Evolutionary conservation across 2,329 filamentous ascomycete species (phyloP).

Genomic region (Fusarium nelsonii): DNA sequence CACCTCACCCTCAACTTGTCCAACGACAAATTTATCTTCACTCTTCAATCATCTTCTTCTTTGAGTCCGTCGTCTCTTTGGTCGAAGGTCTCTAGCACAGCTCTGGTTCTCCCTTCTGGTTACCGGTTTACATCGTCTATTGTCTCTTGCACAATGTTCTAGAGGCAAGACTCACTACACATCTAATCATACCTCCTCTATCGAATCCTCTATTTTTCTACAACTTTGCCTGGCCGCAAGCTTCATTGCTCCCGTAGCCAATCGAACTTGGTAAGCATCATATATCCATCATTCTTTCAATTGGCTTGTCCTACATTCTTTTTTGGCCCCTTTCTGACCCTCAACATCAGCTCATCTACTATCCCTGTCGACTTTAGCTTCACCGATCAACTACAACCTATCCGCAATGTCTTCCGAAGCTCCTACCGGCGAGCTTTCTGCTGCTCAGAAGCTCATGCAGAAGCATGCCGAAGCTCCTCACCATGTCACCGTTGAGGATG

Average conservation of each 20-base stretch:
- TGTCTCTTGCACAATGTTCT: conserved; percentile 57
- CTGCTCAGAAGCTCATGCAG: conserved; percentile 73
- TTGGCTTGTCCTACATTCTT: no score
- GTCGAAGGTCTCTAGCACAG: conserved; percentile 51
- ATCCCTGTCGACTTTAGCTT: conserved; percentile 21
- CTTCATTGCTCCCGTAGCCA: conserved; percentile 44
- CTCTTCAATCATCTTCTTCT: conserved; percentile 45
- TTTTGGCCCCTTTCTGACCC: conserved; percentile 29
- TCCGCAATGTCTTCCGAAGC: conserved; percentile 59
- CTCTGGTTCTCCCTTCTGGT: conserved; percentile 59
- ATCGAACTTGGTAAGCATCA: conserved; percentile 31
- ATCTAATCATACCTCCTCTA: conserved; percentile 45
- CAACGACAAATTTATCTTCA: conserved; percentile 45
- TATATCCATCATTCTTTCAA: neutral
- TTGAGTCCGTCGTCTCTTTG: conserved; percentile 41
- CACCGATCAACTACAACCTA: conserved; percentile 27
- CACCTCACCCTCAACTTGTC: conserved; percentile 56
- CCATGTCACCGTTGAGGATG: conserved; percentile 82
- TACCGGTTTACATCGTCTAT: conserved; percentile 53
- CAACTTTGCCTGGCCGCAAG: conserved; percentile 37
- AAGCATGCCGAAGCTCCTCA: conserved; percentile 68
- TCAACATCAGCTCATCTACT: conserved; percentile 17
- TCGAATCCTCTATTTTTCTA: conserved; percentile 34
- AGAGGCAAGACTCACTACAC: conserved; percentile 50
- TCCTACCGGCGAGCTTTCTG: conserved; percentile 61